Base-by-base conservation (phyloP, 306 rosid species). In the Medicago arabica region DNA sequence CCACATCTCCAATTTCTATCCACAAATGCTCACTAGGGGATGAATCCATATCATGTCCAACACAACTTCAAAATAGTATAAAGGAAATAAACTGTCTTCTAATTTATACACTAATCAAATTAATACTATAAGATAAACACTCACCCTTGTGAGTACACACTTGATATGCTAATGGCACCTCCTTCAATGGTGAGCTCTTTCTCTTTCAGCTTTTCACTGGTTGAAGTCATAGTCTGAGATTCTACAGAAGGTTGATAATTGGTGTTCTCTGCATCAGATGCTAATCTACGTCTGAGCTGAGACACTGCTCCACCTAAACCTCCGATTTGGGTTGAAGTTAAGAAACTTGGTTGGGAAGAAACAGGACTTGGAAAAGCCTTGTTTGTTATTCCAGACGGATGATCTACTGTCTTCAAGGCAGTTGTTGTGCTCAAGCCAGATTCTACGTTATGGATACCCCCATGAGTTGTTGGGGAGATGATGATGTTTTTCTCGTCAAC, bases 71-170 rank as follows among this genome's bases (percentile, higher is more conserved):
- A 75, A 70, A 43, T 12, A 38, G 8, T 70, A 31, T 14, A 55
- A 44, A 63, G 16, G 40, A 36, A 58, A 44, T 9, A 50, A 58
- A 6, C 31, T 73, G 41, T 3, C 57, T 71, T 34, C 47, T 14
- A 39, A 75, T 59, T 59, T 47, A 57, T 46, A 28, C 17, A 31
- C 23, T 19, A 67, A 54, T 18, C 40, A 36, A 71, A 53, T 64
- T 41, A 47, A 53, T 40, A 34, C 7, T 34, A 34, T 39, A 25
- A 38, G 21, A 68, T 38, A 80, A 39, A 78, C 69, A 25, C 99
- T 88, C 80, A 91, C 99, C 98, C 92, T 85, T 92, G 89, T 67
- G 99, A 96, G 83, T 89, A 96, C 54, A 79, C 94, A 19, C 92
- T 96, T 28, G 99, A 92, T 83, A 96, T 83, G 92, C 90, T 90